phyloP scores from a whole-genome alignment of 2,329 filamentous ascomycete species.

The Fusarium euwallaceae region DNA sequence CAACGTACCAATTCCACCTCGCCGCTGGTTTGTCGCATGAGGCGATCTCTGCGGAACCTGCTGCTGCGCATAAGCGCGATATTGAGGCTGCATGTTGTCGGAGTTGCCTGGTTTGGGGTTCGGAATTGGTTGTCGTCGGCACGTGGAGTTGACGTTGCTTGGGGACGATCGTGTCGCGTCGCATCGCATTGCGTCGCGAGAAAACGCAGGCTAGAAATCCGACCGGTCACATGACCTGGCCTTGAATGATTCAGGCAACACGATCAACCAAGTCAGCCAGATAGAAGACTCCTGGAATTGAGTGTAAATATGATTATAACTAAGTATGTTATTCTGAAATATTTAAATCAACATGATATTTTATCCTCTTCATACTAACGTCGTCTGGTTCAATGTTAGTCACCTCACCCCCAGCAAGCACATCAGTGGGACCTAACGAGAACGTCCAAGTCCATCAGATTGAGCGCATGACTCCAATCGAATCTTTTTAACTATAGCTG shows the following conservation, averaged over 20 bases:
- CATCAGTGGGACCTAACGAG: neutral
- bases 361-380: neutral
- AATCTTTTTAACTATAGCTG: constrained; percentile 17
- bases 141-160: constrained; percentile 28
- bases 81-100: constrained; percentile 65
- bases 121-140: constrained; percentile 20
- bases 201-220: constrained; percentile 30
- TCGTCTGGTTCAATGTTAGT: neutral
- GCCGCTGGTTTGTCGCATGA: constrained; percentile 62
- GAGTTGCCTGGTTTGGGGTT: constrained; percentile 16
- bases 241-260: neutral
- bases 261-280: neutral
- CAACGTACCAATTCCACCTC: constrained; percentile 66
- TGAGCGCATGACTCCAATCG: constrained; percentile 9
- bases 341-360: neutral
- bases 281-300: neutral
- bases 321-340: neutral
- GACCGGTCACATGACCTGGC: constrained; percentile 38
- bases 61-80: constrained; percentile 65
- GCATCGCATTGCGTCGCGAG: constrained; percentile 38
- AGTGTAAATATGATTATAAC: neutral
- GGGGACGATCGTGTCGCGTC: constrained; percentile 44
- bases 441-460: neutral
- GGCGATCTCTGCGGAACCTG: constrained; percentile 64
- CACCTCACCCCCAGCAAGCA: neutral